Evolutionary conservation across 1,284 basidiomycete genomes (phyloP), one percentile per base, ranked within the genome.

Genomic region (Afroboletus lepidellus): DNA sequence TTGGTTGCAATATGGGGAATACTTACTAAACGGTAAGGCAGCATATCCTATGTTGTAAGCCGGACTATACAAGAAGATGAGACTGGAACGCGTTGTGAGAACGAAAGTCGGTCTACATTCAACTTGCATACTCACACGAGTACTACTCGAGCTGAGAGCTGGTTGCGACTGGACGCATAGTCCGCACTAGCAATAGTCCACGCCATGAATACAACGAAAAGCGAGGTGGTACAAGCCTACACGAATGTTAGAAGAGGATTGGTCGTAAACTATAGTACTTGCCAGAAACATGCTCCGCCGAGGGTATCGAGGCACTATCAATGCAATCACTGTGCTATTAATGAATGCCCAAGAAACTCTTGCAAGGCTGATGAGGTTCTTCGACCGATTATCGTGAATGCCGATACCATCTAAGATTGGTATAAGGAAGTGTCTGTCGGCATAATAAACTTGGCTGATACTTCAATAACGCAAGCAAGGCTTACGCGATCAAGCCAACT

Each of bases 151-250:
- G 58, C 29, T 18, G 47, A 51, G 5, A 42, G 3, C 20, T 30
- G n/a, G 37, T 33, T 46, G 16, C 27, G 50, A n/a, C 48, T 59
- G 3, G 27, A 25, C 1, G 52, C 36, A 32, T 51, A 56, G 12
- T 63, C 41, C 33, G 53, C 52, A 32, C 36, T 61, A 27, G 61
- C 49, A 12, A 53, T 12, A 15, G 56, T 59, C 57, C 48, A 59
- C 7, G 48, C 46, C 32, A 13, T 33, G 41, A 63, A 50, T 3
- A 62, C 8, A 23, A 60, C 7, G 3, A 63, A 43, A 8, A 62
- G 5, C 43, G 53, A 51, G 21, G 61, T 38, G 7, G 50, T 36
- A 15, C 46, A 61, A 6, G 36, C 1, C 59, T 56, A 36, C 15
- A 20, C 8, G 18, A 21, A 12, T n/a, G 44, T 59, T 13, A 53